phyloP scores from a whole-genome alignment of 2,329 filamentous ascomycete genomes.

The Colletotrichum sansevieriae region DNA sequence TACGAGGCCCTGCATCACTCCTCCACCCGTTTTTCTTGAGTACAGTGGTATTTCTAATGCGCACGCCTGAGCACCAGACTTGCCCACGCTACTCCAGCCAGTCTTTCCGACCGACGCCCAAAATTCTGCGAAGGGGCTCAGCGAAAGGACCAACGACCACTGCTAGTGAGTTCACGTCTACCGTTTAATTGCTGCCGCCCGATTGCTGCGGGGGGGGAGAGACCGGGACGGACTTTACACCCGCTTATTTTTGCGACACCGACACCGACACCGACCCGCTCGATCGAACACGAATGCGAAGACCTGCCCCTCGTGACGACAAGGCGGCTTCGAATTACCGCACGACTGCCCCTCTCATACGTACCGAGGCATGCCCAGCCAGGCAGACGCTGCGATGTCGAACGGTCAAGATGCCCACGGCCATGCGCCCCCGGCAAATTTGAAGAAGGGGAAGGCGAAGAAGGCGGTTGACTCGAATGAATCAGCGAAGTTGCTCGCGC shows the following conservation, averaged over 20 bases:
- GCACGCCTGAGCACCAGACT: slow-evolving; percentile 36
- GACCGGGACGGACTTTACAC: slow-evolving; percentile 13
- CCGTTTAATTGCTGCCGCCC: slow-evolving; percentile 14
- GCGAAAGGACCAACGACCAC: slow-evolving; percentile 24
- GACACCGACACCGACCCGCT: slow-evolving; percentile 24
- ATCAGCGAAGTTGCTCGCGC: slow-evolving; percentile 90
- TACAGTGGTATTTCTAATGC: slow-evolving; percentile 43
- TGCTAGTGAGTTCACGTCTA: slow-evolving; percentile 5
- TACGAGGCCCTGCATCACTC: slow-evolving; percentile 39
- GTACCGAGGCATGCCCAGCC: slow-evolving; percentile 53
- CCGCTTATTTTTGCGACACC: slow-evolving; percentile 37
- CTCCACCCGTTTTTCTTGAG: slow-evolving; percentile 40
- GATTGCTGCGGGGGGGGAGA: slow-evolving; percentile 5
- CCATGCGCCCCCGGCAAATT: slow-evolving; percentile 58
- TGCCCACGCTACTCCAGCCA: slow-evolving; percentile 33
- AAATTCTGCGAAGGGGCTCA: slow-evolving; percentile 33
- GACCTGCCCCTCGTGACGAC: slow-evolving; percentile 32
- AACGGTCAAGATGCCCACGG: slow-evolving; percentile 58
- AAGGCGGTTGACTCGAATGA: slow-evolving; percentile 88
- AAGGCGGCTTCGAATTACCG: slow-evolving; percentile 17
- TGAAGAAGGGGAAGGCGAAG: slow-evolving; percentile 87
- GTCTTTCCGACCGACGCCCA: slow-evolving; percentile 21
- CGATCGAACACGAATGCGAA: slow-evolving; percentile 42
- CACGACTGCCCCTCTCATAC: slow-evolving; percentile 20
- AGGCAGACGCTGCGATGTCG: slow-evolving; percentile 56